Evolutionary conservation across 2,329 filamentous ascomycete species (phyloP).

Genomic region (Phaeosphaeriaceae sp.): DNA sequence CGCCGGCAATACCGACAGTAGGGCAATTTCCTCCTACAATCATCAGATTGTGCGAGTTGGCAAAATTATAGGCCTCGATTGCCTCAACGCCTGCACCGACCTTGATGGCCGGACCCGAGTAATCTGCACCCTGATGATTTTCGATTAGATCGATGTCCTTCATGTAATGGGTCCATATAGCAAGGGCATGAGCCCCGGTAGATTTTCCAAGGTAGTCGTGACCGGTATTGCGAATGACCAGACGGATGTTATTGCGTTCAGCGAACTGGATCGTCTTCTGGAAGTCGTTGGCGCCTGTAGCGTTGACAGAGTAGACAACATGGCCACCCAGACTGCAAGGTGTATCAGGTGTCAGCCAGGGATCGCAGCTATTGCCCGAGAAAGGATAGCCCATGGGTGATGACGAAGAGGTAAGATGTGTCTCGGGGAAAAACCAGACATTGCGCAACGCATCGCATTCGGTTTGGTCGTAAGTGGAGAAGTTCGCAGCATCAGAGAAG

Average conservation of each 20-base stretch:
- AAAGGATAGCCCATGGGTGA: slow-evolving; percentile 48
- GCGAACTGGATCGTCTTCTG: slow-evolving; percentile 14
- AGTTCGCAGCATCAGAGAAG: background rate
- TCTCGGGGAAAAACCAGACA: slow-evolving; percentile 6
- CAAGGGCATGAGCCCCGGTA: slow-evolving; percentile 24
- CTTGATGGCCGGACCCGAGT: slow-evolving; percentile 26
- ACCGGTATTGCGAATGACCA: slow-evolving; percentile 26
- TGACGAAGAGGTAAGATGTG: slow-evolving; percentile 47
- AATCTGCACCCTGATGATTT: slow-evolving; percentile 12
- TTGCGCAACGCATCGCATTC: slow-evolving; percentile 18
- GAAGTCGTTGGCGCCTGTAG: background rate
- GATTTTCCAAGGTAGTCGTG: slow-evolving; percentile 28
- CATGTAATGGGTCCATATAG: slow-evolving; percentile 36
- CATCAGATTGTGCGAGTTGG: background rate
- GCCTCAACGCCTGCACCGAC: slow-evolving; percentile 25
- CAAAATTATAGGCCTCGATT: background rate
- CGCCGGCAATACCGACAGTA: slow-evolving; percentile 54
- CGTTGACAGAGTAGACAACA: slow-evolving; percentile 11
- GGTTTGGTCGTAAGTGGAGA: slow-evolving; percentile 8
- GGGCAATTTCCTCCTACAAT: slow-evolving; percentile 16
- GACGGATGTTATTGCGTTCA: slow-evolving; percentile 17
- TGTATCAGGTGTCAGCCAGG: slow-evolving; percentile 1
- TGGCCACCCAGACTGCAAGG: slow-evolving; percentile 15
- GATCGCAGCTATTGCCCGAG: slow-evolving; percentile 11
- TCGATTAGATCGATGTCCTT: slow-evolving; percentile 18